Evolutionary conservation across 2,329 filamentous ascomycete genomes (phyloP), one percentile per base, ranked within the genome.

Genomic region (Trematosphaeria pertusa): DNA sequence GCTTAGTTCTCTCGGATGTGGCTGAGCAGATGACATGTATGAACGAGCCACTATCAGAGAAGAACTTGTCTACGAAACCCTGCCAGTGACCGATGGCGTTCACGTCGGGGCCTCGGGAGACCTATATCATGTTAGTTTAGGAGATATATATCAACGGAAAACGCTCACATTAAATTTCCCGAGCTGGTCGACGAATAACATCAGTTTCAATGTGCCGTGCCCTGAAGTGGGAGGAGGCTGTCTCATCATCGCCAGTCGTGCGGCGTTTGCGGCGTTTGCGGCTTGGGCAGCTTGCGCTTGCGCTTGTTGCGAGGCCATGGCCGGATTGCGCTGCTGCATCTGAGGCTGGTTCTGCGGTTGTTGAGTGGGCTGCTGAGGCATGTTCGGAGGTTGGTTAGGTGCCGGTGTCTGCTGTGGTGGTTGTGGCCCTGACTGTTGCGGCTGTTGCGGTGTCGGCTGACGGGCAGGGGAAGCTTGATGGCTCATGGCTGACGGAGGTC

Each of bases 11-110:
- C 34, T 86, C 83, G 46, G 75, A 75, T 15, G 82, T 78, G 4
- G 68, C 61, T 19, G 75, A 73, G 56, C 72, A 80, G 12, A 95
- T 77, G 3, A 85, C 82, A 60, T 93, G 85, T 32, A 91, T 84
- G 64, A 96, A 87, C 7, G 91, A 84, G 7, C 90, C 91, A 20
- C 81, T 82, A 0, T 82, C 79, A 0, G 90, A 87, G 72, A 97
- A 99, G 73, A 95, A 96, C 36, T 83, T 83, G 28, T 81, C 76
- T 14, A 96, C 91, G 60, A 97, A 94, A 4, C 74, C 73, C 55
- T 87, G 82, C 93, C 93, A 97, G 62, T 89, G 88, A 0, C 77
- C 73, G 4, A 96, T 73, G 62, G 91, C 87, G 48, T 87, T 85
- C 12, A 52, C 45, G 15, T 53, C 53, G 3, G 50, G 82, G 81